phyloP scores from a whole-genome alignment of 176 grass and related monocot genomes.

The Panicum miliaceum region DNA sequence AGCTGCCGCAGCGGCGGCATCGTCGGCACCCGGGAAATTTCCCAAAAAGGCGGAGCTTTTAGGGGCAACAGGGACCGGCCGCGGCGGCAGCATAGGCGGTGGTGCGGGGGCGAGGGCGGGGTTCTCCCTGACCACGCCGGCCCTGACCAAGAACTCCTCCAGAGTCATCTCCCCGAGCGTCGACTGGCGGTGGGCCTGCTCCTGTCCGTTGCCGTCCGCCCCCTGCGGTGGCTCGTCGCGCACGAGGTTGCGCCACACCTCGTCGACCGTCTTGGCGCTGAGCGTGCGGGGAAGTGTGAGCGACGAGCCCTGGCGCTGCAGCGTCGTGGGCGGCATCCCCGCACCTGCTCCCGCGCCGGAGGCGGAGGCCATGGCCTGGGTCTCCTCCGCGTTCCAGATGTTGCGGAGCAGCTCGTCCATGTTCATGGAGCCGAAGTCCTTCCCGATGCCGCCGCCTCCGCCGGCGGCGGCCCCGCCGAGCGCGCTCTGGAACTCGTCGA shows the following conservation, averaged over 20 bases:
- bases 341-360: slow-evolving; percentile 15
- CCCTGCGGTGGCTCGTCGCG: slow-evolving; percentile 44
- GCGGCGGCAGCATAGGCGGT: slow-evolving; percentile 37
- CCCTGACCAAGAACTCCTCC: slow-evolving; percentile 85
- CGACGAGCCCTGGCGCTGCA: slow-evolving; percentile 80
- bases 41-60: slow-evolving; percentile 53
- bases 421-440: slow-evolving; percentile 93
- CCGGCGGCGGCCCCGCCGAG: slow-evolving; percentile 37
- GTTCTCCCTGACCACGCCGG: slow-evolving; percentile 74
- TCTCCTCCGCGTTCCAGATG: slow-evolving; percentile 96
- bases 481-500: slow-evolving; percentile 87
- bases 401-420: slow-evolving; percentile 95
- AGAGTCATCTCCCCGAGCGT: slow-evolving; percentile 92
- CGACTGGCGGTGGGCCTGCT: slow-evolving; percentile 42
- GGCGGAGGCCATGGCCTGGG: slow-evolving; percentile 66
- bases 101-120: background rate
- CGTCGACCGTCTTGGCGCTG: slow-evolving; percentile 83
- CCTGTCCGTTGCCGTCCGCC: slow-evolving; percentile 9
- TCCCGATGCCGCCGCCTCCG: slow-evolving; percentile 39
- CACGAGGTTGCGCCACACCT: slow-evolving; percentile 82
- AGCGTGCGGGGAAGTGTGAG: slow-evolving; percentile 77
- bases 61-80: slow-evolving; percentile 44
- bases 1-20: slow-evolving; percentile 10
- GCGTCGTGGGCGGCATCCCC: background rate
- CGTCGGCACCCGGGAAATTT: slow-evolving; percentile 48